Percentiles rank a stretch among this genome's conserved stretches.
Conservation (phyloP, 2,329 filamentous ascomycete genomes). For the Exophiala dermatitidis region DNA sequence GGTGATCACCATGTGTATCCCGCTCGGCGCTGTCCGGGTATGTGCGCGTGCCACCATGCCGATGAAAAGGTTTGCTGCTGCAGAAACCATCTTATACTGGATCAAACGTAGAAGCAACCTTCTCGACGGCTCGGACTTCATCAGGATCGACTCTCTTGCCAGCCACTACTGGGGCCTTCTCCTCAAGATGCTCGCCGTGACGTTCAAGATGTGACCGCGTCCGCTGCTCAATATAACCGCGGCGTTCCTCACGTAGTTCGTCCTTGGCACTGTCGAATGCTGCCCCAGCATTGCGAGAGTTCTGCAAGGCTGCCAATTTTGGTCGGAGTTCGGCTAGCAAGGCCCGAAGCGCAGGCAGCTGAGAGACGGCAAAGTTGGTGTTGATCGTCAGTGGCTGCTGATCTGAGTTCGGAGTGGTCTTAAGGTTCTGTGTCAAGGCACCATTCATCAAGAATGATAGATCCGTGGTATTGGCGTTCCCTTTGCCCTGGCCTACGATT, state of each 20-base stretch:
- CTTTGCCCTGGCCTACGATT: slow-evolving; percentile 38
- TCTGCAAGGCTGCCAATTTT: slow-evolving; percentile 46
- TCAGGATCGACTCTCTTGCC: slow-evolving; percentile 20
- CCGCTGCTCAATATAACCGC: slow-evolving; percentile 76
- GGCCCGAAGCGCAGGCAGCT: slow-evolving; percentile 69
- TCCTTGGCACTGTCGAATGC: slow-evolving; percentile 36
- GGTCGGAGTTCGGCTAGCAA: slow-evolving; percentile 62
- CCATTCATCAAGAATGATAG: slow-evolving; percentile 53
- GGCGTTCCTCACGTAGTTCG: slow-evolving; percentile 61
- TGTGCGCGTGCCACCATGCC: not conserved
- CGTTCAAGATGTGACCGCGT: slow-evolving; percentile 68
- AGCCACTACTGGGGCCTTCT: slow-evolving; percentile 12
- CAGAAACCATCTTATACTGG: slow-evolving; percentile 11
- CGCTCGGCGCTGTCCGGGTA: not conserved
- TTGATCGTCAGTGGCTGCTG: slow-evolving; percentile 40
- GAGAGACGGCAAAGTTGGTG: slow-evolving; percentile 66
- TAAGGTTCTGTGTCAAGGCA: slow-evolving; percentile 41
- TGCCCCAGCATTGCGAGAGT: slow-evolving; percentile 23
- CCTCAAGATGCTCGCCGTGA: slow-evolving; percentile 27
- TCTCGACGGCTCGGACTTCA: slow-evolving; percentile 27
- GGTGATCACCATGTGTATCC: not conserved
- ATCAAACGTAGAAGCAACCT: slow-evolving; percentile 26
- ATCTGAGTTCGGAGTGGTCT: slow-evolving; percentile 37
- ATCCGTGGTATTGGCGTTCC: slow-evolving; percentile 28
- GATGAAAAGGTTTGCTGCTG: not conserved